Evolutionary conservation across 164 flowering plant genomes (phyloP).

Genomic region (Chimonanthus praecox): DNA sequence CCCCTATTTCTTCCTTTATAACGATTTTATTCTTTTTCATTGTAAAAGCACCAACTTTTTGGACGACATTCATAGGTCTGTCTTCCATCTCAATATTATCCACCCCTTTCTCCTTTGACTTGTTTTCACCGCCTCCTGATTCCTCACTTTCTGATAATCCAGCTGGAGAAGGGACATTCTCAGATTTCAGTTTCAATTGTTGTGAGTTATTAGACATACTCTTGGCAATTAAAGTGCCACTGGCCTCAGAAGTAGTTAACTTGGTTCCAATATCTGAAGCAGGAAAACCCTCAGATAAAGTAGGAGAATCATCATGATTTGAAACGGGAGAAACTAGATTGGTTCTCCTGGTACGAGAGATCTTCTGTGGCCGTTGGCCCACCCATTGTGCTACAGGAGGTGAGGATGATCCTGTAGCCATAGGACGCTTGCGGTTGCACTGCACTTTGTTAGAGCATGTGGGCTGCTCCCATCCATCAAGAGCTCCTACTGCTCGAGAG

Average conservation of each 20-base stretch:
- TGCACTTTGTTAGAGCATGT: constrained; percentile 40
- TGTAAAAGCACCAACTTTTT: constrained; percentile 31
- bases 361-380: constrained; percentile 82
- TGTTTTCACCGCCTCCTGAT: constrained; percentile 64
- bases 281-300: constrained; percentile 47
- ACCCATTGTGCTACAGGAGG: constrained; percentile 83
- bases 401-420: constrained; percentile 73
- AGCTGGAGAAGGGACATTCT: constrained; percentile 60
- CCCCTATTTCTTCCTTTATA: constrained; percentile 54
- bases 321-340: constrained; percentile 72
- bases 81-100: constrained; percentile 36
- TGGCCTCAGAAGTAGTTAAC: constrained; percentile 33
- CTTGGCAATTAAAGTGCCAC: constrained; percentile 31
- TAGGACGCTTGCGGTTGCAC: constrained; percentile 56
- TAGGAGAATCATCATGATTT: constrained; percentile 56
- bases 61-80: constrained; percentile 26
- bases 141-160: constrained; percentile 86
- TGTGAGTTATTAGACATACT: constrained; percentile 33
- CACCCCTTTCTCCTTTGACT: constrained; percentile 40
- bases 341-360: constrained; percentile 69
- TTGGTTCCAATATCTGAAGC: constrained; percentile 53
- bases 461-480: constrained; percentile 68
- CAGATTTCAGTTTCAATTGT: constrained; percentile 50
- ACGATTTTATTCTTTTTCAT: constrained; percentile 50
- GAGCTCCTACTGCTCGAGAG: constrained; percentile 42